A percentile compares a stretch with the other conserved stretches of the same genome.
Conservation (phyloP, 2,329 filamentous ascomycete species). For the Dactylella cylindrospora region DNA sequence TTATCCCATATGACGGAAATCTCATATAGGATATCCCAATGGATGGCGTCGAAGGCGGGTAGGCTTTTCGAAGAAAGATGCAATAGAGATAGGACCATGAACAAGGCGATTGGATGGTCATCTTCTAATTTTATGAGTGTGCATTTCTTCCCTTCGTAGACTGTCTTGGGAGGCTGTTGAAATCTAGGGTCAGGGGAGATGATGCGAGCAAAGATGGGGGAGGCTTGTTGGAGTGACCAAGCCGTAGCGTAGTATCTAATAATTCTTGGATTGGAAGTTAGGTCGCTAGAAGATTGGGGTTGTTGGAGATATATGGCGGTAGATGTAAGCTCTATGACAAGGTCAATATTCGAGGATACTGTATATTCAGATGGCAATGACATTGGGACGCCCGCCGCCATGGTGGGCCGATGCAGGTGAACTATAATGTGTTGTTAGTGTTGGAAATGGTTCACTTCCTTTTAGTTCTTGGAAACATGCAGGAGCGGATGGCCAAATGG, state of each 20-base stretch:
- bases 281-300: too few species aligned
- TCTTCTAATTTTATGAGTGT: constrained; percentile 22
- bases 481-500: too few species aligned
- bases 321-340: constrained; percentile 19
- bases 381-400: too few species aligned
- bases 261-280: background rate
- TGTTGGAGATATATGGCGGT: too few species aligned
- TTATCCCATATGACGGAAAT: constrained; percentile 37
- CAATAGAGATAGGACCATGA: constrained; percentile 15
- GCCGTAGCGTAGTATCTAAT: constrained; percentile 24
- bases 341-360: constrained; percentile 17
- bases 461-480: too few species aligned
- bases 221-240: constrained; percentile 32
- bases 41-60: constrained; percentile 1
- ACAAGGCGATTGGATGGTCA: constrained; percentile 14
- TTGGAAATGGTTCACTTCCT: too few species aligned
- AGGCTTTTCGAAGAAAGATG: constrained; percentile 15
- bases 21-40: constrained; percentile 24
- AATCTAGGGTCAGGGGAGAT: constrained; percentile 21
- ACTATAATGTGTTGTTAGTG: too few species aligned
- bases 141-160: constrained; percentile 8
- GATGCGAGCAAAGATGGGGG: constrained; percentile 22
- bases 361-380: constrained; percentile 17
- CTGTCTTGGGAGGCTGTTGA: constrained; percentile 10
- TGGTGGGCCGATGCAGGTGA: too few species aligned